Evolutionary conservation across 2,329 filamentous ascomycete genomes (phyloP).

Genomic region (Scedosporium dehoogii): DNA sequence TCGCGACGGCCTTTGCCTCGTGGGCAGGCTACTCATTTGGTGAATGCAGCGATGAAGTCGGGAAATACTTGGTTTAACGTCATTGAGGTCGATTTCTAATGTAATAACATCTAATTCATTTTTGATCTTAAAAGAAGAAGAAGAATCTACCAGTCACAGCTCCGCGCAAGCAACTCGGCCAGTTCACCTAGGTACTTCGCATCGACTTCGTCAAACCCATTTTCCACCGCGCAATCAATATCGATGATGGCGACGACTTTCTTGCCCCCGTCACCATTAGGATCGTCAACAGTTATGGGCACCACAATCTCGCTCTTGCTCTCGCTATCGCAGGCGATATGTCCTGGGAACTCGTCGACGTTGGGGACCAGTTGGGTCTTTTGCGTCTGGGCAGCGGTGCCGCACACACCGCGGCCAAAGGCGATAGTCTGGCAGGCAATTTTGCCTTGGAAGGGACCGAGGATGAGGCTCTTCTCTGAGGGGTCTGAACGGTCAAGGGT

Average conservation of each 20-base stretch:
- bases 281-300: conserved; percentile 44
- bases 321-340: conserved; percentile 72
- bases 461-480: conserved; percentile 46
- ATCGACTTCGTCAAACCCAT: conserved; percentile 63
- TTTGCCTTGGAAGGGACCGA: conserved; percentile 74
- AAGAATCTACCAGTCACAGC: conserved; percentile 52
- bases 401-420: conserved; percentile 68
- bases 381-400: conserved; percentile 50
- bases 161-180: conserved; percentile 45
- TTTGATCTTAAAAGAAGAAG: background rate
- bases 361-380: conserved; percentile 59
- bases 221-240: conserved; percentile 59
- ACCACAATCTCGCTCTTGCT: conserved; percentile 76
- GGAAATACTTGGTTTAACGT: conserved; percentile 1
- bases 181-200: conserved; percentile 55
- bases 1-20: background rate
- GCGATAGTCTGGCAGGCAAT: conserved; percentile 69
- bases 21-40: background rate
- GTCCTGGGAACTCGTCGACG: conserved; percentile 65
- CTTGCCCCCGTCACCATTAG: conserved; percentile 17
- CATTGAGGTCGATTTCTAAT: conserved; percentile 2
- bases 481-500: conserved; percentile 43
- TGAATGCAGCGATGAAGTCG: conserved; percentile 5
- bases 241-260: conserved; percentile 68
- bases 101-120: background rate